Evolutionary conservation across 257 asterid species (phyloP), one percentile per base, ranked within the genome.

Genomic region (Nicotiana noctiflora): DNA sequence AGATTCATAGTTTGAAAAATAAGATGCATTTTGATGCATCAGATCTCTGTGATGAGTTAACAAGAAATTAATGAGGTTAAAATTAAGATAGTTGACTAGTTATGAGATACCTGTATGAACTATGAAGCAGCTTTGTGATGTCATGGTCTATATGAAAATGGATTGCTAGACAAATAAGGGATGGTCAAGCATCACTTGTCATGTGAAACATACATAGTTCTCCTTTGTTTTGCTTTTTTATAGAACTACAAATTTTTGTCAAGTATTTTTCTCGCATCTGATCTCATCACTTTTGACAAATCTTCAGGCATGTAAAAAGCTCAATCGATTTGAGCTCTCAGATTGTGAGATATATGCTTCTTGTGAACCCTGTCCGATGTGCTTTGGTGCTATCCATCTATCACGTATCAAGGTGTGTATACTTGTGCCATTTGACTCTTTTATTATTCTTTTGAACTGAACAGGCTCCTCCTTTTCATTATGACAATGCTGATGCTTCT

Each of bases 311-410:
- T 96, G 99, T 84, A 94, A 89, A 85, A 96, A 96, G 91, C 98
- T 96, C 57, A 93, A 93, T 88, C 89, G 85, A 82, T 86, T 96
- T 68, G 98, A 96, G 89, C 97, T 96, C 15, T 89, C 98, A 9
- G 98, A 96, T 83, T 96, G 99, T 62, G 99, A 94, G 92, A 94
- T 96, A 4, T 96, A 94, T 78, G 98, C 98, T 56, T 96, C 99
- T 7, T 96, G 97, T 79, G 98, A 96, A 87, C 98, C 99, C 18
- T 92, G 98, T 77, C 98, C 98, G 3, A 94, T 94, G 98, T 96
- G 99, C 89, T 94, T 96, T 76, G 98, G 98, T 25, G 98, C 99
- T 40, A 94, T 96, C 89, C 98, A 94, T 87, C 98, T 96, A 77
- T 96, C 98, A n/a, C 88, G 98, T 89, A 77, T 94, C 82, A 96